Evolutionary conservation across 306 rosid genomes (phyloP), one percentile per base, ranked within the genome.

Genomic region (Prunus mira): DNA sequence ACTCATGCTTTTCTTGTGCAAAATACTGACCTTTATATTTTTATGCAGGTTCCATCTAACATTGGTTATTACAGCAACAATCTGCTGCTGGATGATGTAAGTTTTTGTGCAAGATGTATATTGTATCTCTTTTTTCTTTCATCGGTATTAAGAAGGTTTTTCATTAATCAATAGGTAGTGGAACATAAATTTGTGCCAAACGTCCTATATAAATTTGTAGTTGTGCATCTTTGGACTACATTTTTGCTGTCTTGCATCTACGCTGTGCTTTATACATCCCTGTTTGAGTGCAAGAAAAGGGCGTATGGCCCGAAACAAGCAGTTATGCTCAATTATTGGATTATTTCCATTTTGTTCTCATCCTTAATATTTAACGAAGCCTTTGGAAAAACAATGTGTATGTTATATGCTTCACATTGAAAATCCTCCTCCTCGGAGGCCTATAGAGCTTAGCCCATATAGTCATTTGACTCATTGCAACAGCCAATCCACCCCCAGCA

Each of bases 1-100:
- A 6, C 4, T 77, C 55, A 17, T 72, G 28, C 57, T 80, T 75
- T 63, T 64, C 38, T 50, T 67, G n/a, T 55, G 55, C 20, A 47
- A 32, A 65, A 30, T 75, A 54, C 60, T 89, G 72, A 83, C 67
- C 12, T 76, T 46, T 67, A 38, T 79, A 32, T 76, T 58, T 6
- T 54, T 32, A 65, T 64, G 73, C 91, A 92, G 97, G 78, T 87
- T 92, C 76, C 97, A 92, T 83, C 74, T 85, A 20, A 92, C 96
- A 50, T 82, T 92, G 91, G 86, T 92, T 32, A 87, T 82, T 79
- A 92, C 97, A 75, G 97, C 96, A 14, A 92, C 96, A 45, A 78
- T 89, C 76, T 92, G 96, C 85, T 89, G 97, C 82, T 92, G 97
- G 97, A 87, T 92, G 97, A 92, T 92, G 96, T 92, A 82, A 92